phyloP scores from a whole-genome alignment of 2,329 filamentous ascomycete species.

The Diaporthe velutina region DNA sequence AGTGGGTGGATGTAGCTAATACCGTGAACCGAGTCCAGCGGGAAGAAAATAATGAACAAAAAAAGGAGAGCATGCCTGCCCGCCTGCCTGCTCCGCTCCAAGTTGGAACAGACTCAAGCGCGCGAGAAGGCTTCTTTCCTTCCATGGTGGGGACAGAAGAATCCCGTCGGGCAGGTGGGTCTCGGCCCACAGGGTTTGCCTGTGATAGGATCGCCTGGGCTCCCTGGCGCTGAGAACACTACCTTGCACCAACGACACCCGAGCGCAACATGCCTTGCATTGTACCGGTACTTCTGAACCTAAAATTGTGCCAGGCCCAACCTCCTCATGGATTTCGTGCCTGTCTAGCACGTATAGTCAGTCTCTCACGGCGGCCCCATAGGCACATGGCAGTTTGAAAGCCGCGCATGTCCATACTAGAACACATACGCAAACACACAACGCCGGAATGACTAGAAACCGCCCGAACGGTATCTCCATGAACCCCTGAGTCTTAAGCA shows the following conservation, averaged over 20 bases:
- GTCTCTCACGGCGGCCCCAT: background rate
- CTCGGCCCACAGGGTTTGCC: slow-evolving; percentile 16
- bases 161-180: slow-evolving; percentile 20
- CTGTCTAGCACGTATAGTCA: background rate
- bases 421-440: background rate
- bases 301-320: slow-evolving; percentile 15
- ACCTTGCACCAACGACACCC: slow-evolving; percentile 17
- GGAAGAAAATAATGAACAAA: background rate
- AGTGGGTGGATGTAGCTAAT: background rate
- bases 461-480: background rate
- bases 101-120: slow-evolving; percentile 5
- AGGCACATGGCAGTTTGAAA: background rate
- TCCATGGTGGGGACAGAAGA: slow-evolving; percentile 22
- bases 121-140: slow-evolving; percentile 31
- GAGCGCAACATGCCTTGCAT: background rate
- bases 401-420: background rate
- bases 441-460: background rate
- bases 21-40: background rate
- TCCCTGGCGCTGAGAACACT: slow-evolving; percentile 1
- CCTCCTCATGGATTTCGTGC: background rate
- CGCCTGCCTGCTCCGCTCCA: background rate
- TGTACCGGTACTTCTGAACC: slow-evolving; percentile 22
- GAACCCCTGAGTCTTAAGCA: background rate
- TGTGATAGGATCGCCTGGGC: background rate
- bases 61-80: background rate